Evolutionary conservation across 371 early-diverging fungal genomes (phyloP), one percentile per base, ranked within the genome.

Genomic region (Haplosporangium sp.): DNA sequence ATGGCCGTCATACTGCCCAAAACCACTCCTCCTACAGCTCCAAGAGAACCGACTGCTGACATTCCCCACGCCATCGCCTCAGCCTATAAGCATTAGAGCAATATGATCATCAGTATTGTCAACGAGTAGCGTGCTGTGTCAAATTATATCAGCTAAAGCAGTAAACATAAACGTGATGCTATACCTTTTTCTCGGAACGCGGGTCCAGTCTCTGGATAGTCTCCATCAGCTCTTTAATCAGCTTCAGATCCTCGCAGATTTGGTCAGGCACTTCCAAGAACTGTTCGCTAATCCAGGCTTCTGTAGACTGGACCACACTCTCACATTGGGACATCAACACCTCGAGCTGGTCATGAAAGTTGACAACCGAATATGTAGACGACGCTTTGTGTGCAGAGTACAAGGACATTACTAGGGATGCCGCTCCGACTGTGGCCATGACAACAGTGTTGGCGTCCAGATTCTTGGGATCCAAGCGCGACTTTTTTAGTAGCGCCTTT

Each of bases 361-460:
- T 77, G 7, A 86, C 71, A 13, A 83, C 85, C 14, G 85, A 85
- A 41, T 81, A 84, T 5, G 70, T 67, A 0, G 79, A 67, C 6
- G 85, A 83, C 3, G 87, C 86, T 69, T 83, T 75, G 74, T 88
- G 86, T 6, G 89, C 84, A 1, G 87, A 83, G 57, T 86, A 87
- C n/a, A 87, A 51, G 0, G 89, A 83, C 36, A 87, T 50, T 5
- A 82, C 83, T 36, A 88, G 61, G 0, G 86, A 79, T 29, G 86
- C 82, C 1, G 83, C 83, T 0, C 84, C 86, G 5, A 83, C 86
- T 12, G 84, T 73, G n/a, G 87, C 83, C 54, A 82, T 76, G 23
- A 72, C 43, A 5, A 79, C 42, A 0, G 67, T 42, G 23, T 69
- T 76, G 40, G 47, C 36, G 0, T 55, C 38, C 42, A 47, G 29